Conservation (phyloP, 2,329 filamentous ascomycete genomes). For the Metarhizium humberi region DNA sequence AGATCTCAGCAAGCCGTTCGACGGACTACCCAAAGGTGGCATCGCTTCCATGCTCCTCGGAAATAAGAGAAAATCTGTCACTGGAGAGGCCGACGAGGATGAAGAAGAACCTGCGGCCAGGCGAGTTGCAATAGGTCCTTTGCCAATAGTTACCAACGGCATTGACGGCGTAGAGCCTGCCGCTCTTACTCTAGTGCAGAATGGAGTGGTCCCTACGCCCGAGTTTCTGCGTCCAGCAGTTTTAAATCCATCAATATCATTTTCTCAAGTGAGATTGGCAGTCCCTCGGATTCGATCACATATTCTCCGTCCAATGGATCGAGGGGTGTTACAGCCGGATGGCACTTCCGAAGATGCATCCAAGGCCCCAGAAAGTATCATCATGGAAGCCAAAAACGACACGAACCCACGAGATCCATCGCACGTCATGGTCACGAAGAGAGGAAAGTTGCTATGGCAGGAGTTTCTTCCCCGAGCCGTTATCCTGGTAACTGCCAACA, state of each 20-base stretch:
- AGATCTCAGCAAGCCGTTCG: slow-evolving; percentile 87
- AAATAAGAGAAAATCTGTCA: slow-evolving; percentile 79
- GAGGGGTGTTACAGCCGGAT: slow-evolving; percentile 45
- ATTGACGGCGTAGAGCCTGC: slow-evolving; percentile 71
- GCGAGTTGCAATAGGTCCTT: slow-evolving; percentile 55
- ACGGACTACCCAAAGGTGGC: slow-evolving; percentile 84
- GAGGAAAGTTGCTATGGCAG: slow-evolving; percentile 79
- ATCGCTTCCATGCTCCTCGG: slow-evolving; percentile 78
- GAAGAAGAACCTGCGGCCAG: slow-evolving; percentile 41
- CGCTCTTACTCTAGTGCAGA: slow-evolving; percentile 46
- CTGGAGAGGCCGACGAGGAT: slow-evolving; percentile 68
- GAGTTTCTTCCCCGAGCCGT: slow-evolving; percentile 84
- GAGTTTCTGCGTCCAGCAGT: slow-evolving; percentile 85
- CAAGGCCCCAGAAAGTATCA: slow-evolving; percentile 57
- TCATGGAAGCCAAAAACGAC: slow-evolving; percentile 86
- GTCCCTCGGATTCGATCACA: slow-evolving; percentile 79
- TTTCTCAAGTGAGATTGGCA: slow-evolving; percentile 77
- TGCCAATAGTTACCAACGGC: slow-evolving; percentile 66
- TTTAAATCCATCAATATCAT: slow-evolving; percentile 67
- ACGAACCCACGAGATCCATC: slow-evolving; percentile 70
- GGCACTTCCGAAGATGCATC: slow-evolving; percentile 50
- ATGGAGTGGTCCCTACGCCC: slow-evolving; percentile 59
- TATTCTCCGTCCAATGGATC: slow-evolving; percentile 73
- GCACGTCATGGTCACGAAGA: slow-evolving; percentile 70
- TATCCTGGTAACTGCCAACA: slow-evolving; percentile 83